Evolutionary conservation across 192 early-diverging fungal genomes (phyloP).

Genomic region (Thoreauomyces humboldtii): DNA sequence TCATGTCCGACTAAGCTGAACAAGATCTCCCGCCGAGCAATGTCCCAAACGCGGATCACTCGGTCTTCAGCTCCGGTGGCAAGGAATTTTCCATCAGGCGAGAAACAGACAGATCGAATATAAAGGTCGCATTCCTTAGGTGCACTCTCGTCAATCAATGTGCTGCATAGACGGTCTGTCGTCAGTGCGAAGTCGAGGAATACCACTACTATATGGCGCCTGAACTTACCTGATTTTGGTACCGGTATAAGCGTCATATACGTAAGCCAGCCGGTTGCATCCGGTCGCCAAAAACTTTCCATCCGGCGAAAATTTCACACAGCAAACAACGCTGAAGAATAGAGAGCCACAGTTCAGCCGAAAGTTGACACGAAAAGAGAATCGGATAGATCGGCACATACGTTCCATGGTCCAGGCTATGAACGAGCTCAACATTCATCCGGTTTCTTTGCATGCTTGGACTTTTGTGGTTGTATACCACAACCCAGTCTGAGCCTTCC

Average conservation of each 20-base stretch:
- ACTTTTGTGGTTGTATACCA: conserved; percentile 52
- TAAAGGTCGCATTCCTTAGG: conserved; percentile 85
- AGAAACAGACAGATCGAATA: conserved; percentile 94
- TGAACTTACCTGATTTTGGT: conserved; percentile 63
- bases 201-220: too few species aligned
- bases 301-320: conserved; percentile 91
- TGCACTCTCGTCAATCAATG: conserved; percentile 73
- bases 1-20: conserved; percentile 79
- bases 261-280: conserved; percentile 84
- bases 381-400: too few species aligned
- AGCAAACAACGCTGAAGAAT: conserved; percentile 85
- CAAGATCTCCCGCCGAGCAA: conserved; percentile 27
- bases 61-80: conserved; percentile 97
- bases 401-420: conserved; percentile 59
- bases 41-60: conserved; percentile 78
- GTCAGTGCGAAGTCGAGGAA: too few species aligned
- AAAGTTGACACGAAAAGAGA: too few species aligned
- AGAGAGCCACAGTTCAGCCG: too few species aligned
- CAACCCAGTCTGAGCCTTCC: conserved; percentile 87
- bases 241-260: conserved; percentile 83
- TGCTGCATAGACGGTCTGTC: too few species aligned
- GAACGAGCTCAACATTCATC: conserved; percentile 39
- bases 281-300: conserved; percentile 91
- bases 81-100: conserved; percentile 83
- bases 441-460: conserved; percentile 22